phyloP scores from a whole-genome alignment of 345 rosid species.

The Salix viminalis region DNA sequence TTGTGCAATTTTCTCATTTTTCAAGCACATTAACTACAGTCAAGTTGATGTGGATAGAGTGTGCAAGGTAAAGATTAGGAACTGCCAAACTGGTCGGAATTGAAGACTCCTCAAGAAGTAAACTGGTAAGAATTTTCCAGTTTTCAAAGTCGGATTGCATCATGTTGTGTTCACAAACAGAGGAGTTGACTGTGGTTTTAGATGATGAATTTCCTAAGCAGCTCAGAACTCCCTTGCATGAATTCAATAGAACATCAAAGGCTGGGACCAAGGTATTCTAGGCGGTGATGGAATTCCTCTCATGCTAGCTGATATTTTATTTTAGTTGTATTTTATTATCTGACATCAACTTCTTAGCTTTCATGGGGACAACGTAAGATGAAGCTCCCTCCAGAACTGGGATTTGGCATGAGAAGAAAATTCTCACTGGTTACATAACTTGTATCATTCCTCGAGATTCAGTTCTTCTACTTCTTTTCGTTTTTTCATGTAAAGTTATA shows the following conservation, averaged over 20 bases:
- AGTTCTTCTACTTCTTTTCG: slow-evolving; percentile 56
- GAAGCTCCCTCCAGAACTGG: slow-evolving; percentile 76
- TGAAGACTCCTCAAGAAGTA: too few relatives aligned
- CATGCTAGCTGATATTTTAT: slow-evolving; percentile 67
- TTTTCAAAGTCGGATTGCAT: background rate
- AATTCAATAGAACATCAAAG: slow-evolving; percentile 62
- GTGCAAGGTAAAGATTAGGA: background rate
- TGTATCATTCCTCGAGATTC: slow-evolving; percentile 85
- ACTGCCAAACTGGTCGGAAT: background rate
- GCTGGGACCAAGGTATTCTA: slow-evolving; percentile 86
- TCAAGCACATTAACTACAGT: background rate
- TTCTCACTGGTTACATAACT: background rate
- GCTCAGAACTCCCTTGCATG: background rate
- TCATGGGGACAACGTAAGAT: slow-evolving; percentile 26
- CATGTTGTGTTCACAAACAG: background rate
- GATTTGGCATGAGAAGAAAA: slow-evolving; percentile 45
- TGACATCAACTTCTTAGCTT: too few relatives aligned
- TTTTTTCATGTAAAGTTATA: too few relatives aligned
- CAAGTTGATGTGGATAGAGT: background rate
- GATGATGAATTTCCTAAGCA: background rate
- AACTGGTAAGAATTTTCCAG: background rate
- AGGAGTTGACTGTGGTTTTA: background rate
- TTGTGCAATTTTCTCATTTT: background rate
- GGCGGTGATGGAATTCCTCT: slow-evolving; percentile 89
- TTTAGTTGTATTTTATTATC: background rate